phyloP scores from a whole-genome alignment of 2,329 filamentous ascomycete species.

The Trichoderma koningiopsis region DNA sequence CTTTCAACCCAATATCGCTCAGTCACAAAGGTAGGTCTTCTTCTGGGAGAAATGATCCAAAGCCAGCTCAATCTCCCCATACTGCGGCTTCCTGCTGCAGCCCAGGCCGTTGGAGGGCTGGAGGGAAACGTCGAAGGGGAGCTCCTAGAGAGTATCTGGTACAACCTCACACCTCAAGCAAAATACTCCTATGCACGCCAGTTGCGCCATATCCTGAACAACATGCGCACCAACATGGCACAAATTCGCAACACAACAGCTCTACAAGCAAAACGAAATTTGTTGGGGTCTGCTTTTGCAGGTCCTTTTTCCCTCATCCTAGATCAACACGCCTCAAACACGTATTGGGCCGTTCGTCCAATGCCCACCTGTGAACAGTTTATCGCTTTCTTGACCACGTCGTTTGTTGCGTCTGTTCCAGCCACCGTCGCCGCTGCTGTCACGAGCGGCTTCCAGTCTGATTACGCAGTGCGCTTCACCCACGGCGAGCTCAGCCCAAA shows the following conservation, averaged over 20 bases:
- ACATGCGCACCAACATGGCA: slow-evolving; percentile 28
- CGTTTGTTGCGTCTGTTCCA: slow-evolving; percentile 34
- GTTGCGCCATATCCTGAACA: slow-evolving; percentile 34
- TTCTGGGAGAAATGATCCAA: slow-evolving; percentile 26
- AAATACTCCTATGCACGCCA: slow-evolving; percentile 35
- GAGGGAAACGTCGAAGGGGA: slow-evolving; percentile 29
- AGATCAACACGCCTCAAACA: slow-evolving; percentile 35
- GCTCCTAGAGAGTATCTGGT: slow-evolving; percentile 37
- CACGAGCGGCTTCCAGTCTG: slow-evolving; percentile 28
- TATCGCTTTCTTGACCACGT: slow-evolving; percentile 34
- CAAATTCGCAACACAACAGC: neutral
- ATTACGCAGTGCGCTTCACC: slow-evolving; percentile 30
- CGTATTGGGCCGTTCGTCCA: slow-evolving; percentile 36
- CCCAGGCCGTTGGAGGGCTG: neutral
- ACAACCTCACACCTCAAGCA: slow-evolving; percentile 27
- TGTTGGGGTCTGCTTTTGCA: slow-evolving; percentile 30
- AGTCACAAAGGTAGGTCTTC: slow-evolving; percentile 27
- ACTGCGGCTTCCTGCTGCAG: slow-evolving; percentile 25
- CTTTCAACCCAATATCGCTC: slow-evolving; percentile 5
- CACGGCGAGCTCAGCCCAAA: slow-evolving; percentile 35
- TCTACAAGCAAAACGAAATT: neutral
- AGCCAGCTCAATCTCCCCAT: slow-evolving; percentile 25
- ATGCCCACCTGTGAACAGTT: slow-evolving; percentile 29
- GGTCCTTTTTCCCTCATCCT: slow-evolving; percentile 33
- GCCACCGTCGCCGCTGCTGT: slow-evolving; percentile 30